phyloP scores from a whole-genome alignment of 176 grass and related monocot species.

The Oryza glumipatula region DNA sequence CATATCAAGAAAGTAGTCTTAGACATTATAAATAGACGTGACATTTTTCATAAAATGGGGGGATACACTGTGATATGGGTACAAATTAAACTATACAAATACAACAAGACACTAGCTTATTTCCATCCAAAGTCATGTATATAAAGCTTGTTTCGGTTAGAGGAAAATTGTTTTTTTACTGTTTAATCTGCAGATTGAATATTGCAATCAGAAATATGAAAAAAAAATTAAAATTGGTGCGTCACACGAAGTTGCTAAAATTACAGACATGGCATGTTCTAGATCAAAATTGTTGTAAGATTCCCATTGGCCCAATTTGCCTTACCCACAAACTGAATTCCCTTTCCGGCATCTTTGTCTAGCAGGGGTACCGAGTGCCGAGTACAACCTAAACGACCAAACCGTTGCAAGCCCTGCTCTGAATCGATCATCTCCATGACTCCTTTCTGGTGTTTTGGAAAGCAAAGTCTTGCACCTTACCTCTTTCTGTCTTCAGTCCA shows the following conservation, averaged over 20 bases:
- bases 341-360: neutral
- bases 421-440: neutral
- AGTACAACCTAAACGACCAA: neutral
- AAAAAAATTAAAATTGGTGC: neutral
- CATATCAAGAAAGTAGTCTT: neutral
- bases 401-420: neutral
- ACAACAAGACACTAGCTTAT: too few species aligned
- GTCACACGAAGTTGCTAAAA: neutral
- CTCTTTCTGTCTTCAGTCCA: neutral
- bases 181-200: neutral
- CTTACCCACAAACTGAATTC: neutral
- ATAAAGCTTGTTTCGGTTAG: neutral
- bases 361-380: too few species aligned
- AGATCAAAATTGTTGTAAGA: neutral
- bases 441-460: neutral
- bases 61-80: too few species aligned
- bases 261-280: slow-evolving; percentile 15
- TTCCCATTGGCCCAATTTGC: slow-evolving; percentile 3
- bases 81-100: too few species aligned
- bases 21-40: neutral
- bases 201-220: neutral
- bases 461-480: neutral
- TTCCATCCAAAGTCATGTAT: too few species aligned
- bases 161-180: neutral
- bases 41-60: neutral